Percentiles rank a stretch among this genome's conserved stretches.
Conservation (phyloP, 805 yeast genomes). For the Kurtzmaniella fragi region DNA sequence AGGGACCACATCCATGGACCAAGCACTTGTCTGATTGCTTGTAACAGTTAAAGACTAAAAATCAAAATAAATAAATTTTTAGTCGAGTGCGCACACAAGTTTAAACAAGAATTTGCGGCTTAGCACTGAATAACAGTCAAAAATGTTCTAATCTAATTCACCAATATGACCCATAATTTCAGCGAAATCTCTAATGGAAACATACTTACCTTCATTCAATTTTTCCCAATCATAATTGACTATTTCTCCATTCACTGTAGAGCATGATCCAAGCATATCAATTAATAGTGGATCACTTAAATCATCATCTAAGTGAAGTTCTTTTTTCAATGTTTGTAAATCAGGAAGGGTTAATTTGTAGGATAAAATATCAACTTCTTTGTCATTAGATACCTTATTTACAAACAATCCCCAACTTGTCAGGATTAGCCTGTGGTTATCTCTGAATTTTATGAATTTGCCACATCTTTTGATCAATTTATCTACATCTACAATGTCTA, state of each 20-base stretch:
- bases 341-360: conserved; percentile 23
- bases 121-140: no score
- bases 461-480: conserved; percentile 25
- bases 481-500: conserved; percentile 39
- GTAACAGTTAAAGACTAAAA: no score
- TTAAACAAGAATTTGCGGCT: no score
- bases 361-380: conserved; percentile 3
- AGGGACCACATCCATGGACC: no score
- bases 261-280: conserved; percentile 37
- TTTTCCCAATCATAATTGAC: conserved; percentile 24
- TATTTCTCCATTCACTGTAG: conserved; percentile 20
- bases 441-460: conserved; percentile 27
- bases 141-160: conserved; percentile 22
- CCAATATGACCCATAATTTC: conserved; percentile 37
- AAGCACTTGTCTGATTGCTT: no score
- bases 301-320: conserved; percentile 23
- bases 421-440: conserved; percentile 21
- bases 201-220: conserved; percentile 19
- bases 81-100: no score
- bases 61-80: no score
- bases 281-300: conserved; percentile 30
- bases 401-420: conserved; percentile 33
- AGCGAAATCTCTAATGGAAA: conserved; percentile 37
- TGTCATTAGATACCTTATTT: neutral
- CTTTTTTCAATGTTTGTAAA: conserved; percentile 23